Evolutionary conservation across 2,329 filamentous ascomycete species (phyloP), one percentile per base, ranked within the genome.

Genomic region (Xylariales sp.): DNA sequence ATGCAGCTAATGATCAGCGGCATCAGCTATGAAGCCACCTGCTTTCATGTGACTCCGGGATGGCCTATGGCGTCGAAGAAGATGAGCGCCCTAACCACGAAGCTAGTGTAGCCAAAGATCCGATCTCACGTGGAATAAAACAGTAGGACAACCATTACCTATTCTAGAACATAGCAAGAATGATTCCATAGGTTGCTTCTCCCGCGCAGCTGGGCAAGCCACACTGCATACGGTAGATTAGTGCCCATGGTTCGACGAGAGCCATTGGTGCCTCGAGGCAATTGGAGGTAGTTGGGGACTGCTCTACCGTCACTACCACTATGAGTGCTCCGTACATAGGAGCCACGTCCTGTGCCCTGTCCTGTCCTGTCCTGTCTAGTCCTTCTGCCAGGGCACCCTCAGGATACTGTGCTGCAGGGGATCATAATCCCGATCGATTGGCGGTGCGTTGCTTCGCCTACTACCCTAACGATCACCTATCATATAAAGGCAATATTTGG

Each of bases 11-110:
- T 45, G 43, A 39, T 23, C 12, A 50, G 46, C 32, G n/a, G 39
- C 16, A 34, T 34, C 39, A 58, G 53, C 59, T 48, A 12, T 34
- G 28, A 66, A 58, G 46, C 64, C 59, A 63, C 41, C 14, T 46
- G 16, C 39, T 3, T 53, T 52, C 54, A 62, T 56, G 53, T 55
- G 43, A 58, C 18, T 41, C 8, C 5, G n/a, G 50, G 45, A 39
- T 34, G 57, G 34, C 41, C 46, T 55, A 46, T 41, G 32, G 36
- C 3, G 8, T n/a, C 4, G 10, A 54, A 16, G 16, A 30, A 23
- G n/a, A n/a, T 39, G 30, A 23, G 23, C 7, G 32, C 18, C 18
- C 23, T 23, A 45, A 55, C 12, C 39, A 36, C 2, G 39, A 41
- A 16, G 6, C 10, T 41, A 10, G 36, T 6, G 39, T 41, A 53